Base-by-base conservation (phyloP, 441 rosid species). In the Daphne laureola region DNA sequence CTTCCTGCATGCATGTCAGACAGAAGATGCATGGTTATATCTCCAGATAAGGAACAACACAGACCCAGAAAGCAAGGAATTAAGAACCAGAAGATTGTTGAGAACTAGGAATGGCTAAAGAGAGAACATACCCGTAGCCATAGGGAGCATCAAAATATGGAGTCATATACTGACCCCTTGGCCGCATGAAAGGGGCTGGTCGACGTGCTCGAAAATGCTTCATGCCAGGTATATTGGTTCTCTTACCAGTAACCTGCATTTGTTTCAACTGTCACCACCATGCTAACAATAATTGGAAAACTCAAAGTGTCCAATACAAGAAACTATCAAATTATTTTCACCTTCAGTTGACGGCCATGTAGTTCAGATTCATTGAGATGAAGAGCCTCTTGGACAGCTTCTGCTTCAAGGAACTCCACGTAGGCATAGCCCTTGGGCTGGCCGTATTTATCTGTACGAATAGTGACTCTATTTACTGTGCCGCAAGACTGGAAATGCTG, bases 351-450 rank as follows among this genome's bases (percentile, higher is more conserved):
- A 49, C 87, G 80, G 49, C 87, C 81, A 62, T 77, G 87, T 52
- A 83, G 68, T 55, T 80, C 79, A 57, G 90, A 72, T 65, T 83
- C 90, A 62, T 71, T 83, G 48, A 83, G 66, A 66, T 48, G 66
- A 49, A 83, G 73, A 17, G 84, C 90, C 62, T 80, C 82, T 58
- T 74, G 83, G 51, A 78, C 81, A 48, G 90, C 84, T 54, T 78
- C 87, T 46, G 58, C 41, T 59, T 80, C 85, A 41, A 83, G 67
- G 54, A 80, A 83, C 68, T 83, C 90, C 25, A 80, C 90, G 60
- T 80, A 80, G 17, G 90, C 90, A 72, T 78, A 83, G 31, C 87
- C 87, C 64, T 80, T 83, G 53, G 90, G 87, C 31, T 80, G 84
- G 45, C 90, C 90, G 59, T 42, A 83, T 72, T 76, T 83, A 64